A percentile compares a stretch with the other conserved stretches of the same genome.
Evolutionary conservation across 2,329 filamentous ascomycete species (phyloP).

Genomic region (Microdochium trichocladiopsis): DNA sequence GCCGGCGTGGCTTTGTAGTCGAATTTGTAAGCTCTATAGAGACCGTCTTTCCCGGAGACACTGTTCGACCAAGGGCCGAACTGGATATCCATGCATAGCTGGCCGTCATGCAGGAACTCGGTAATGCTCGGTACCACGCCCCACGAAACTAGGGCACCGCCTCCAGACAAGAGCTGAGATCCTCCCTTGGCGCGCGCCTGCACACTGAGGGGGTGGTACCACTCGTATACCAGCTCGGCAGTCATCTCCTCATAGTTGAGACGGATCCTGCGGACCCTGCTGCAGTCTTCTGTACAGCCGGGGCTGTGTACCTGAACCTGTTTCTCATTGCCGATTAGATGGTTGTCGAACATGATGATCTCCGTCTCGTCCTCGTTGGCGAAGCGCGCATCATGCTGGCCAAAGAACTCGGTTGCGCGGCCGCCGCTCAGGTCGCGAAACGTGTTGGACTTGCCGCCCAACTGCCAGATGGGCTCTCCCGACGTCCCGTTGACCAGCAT

Average conservation of each 20-base stretch:
- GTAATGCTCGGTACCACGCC: conserved; percentile 11
- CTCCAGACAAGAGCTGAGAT: conserved; percentile 44
- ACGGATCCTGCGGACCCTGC: conserved; percentile 35
- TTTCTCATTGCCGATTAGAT: conserved; percentile 14
- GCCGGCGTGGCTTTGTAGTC: conserved; percentile 35
- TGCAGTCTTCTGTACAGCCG: conserved; percentile 15
- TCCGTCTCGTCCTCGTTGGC: conserved; percentile 14
- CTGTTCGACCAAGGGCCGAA: background rate
- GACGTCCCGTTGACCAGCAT: conserved; percentile 18
- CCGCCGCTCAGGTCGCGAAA: conserved; percentile 26
- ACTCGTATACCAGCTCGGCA: conserved; percentile 36
- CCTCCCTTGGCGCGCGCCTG: conserved; percentile 35
- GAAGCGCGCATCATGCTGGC: conserved; percentile 29
- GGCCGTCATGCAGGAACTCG: background rate
- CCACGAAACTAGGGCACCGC: conserved; percentile 50
- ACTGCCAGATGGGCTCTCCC: conserved; percentile 24
- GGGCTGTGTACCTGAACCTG: conserved; percentile 12
- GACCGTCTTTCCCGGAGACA: background rate
- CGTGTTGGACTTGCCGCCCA: conserved; percentile 26
- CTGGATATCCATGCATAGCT: background rate
- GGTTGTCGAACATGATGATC: conserved; percentile 32
- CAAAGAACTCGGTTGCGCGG: conserved; percentile 25
- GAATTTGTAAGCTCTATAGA: conserved; percentile 45
- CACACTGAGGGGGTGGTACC: conserved; percentile 20
- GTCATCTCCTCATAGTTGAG: conserved; percentile 34